Evolutionary conservation across 371 early-diverging fungal species (phyloP), one percentile per base, ranked within the genome.

Genomic region (Mucor piriformis): DNA sequence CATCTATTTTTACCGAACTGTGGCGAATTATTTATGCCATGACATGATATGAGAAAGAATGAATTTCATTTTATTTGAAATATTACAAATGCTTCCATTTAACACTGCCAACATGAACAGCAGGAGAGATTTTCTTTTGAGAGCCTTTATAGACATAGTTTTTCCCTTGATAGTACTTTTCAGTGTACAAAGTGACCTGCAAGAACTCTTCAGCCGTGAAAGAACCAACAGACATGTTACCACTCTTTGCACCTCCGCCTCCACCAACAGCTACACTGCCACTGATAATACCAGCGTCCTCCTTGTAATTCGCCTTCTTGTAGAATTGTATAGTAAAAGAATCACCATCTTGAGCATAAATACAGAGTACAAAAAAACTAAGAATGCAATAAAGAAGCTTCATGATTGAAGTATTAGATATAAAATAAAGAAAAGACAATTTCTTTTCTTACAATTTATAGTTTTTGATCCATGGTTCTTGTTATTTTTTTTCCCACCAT

Each of bases 41-140:
- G n/a, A n/a, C n/a, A n/a, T n/a, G n/a, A n/a, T n/a, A n/a, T n/a
- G n/a, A n/a, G n/a, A n/a, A n/a, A n/a, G n/a, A n/a, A n/a, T n/a
- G n/a, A n/a, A n/a, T n/a, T n/a, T n/a, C n/a, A n/a, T n/a, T n/a
- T n/a, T n/a, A n/a, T n/a, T n/a, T n/a, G n/a, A n/a, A n/a, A n/a
- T 18, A 54, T 55, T 55, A 55, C 44, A 59, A 42, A 34, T 44
- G 50, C 12, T 59, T 59, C 59, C 59, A 59, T 32, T 59, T 59
- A 24, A 59, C 51, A 34, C 59, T 59, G 24, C 51, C 32, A 24
- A 59, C 42, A 15, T 50, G 33, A 13, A 51, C 18, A 43, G 51
- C 25, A 34, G 59, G 59, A 20, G 23, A 25, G 16, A 59, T 51
- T 3, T 51, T 43, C 21, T 51, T 43, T 51, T 51, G 43, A 21